phyloP scores from a whole-genome alignment of 768 basidiomycete species.

The Piloderma croceum region DNA sequence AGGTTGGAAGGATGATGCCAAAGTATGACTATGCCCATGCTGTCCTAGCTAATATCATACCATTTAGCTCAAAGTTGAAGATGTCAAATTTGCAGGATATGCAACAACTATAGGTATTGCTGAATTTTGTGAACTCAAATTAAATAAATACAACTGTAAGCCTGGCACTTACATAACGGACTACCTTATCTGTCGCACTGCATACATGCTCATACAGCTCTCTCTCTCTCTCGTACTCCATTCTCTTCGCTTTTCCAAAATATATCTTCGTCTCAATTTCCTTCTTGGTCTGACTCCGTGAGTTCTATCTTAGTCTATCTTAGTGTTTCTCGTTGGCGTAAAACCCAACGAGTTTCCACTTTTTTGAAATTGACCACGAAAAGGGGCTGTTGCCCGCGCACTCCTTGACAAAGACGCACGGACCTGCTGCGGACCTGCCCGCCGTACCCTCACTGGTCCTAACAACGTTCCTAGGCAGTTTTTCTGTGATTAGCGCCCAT shows the following conservation, averaged over 20 bases:
- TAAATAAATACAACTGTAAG: neutral
- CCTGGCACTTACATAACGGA: neutral
- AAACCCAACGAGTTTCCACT: neutral
- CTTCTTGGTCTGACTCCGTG: too few relatives aligned
- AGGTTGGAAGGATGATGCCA: too few relatives aligned
- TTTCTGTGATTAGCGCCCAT: neutral
- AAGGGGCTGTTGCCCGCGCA: neutral
- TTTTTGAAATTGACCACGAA: constrained; percentile 1
- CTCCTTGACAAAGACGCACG: neutral
- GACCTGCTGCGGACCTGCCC: neutral
- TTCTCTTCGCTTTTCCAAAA: neutral
- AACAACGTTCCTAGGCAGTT: neutral
- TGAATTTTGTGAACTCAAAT: neutral
- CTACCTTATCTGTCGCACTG: neutral
- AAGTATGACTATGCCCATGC: too few relatives aligned
- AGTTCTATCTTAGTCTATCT: neutral
- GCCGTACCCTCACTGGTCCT: neutral
- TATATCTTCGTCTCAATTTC: neutral
- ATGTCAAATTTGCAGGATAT: too few relatives aligned
- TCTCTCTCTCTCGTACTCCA: neutral
- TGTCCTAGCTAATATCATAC: too few relatives aligned
- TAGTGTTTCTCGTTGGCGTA: constrained; percentile 1
- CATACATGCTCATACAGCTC: neutral
- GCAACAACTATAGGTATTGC: too few relatives aligned
- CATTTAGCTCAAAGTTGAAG: too few relatives aligned